Base-by-base conservation (phyloP, 192 early-diverging fungal species). In the Umbelopsis ramanniana region DNA sequence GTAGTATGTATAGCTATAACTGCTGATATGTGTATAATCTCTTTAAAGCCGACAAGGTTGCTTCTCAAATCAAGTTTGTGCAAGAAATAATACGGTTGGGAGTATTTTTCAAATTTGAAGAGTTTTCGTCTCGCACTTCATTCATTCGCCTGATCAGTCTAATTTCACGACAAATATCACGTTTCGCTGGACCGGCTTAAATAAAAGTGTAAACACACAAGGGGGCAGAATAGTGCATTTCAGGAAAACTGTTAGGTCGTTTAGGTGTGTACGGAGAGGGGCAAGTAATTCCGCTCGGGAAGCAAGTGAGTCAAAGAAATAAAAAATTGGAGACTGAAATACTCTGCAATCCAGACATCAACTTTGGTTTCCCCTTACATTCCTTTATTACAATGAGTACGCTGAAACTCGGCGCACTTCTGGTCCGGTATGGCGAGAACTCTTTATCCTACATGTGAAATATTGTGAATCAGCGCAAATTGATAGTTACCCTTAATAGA, bases 401-500 rank as follows among this genome's bases (percentile, higher is more conserved):
- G 4, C 57, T 63, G 1, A 63, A 63, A 35, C 57, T 63, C 12
- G 57, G 57, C 33, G 57, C 57, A 37, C 57, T 63, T 2, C 19
- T 63, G 0, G 57, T 63, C 6, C 33, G 57, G 57, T 63, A 63
- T 24, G 29, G 23, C 19, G 0, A 38, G 17, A 17, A n/a, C 57
- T 5, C 6, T 43, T 5, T 12, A 43, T 6, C 40, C 15, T 17
- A 63, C 33, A 37, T 37, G 2, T 29, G 33, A 17, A 29, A 19
- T 15, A 1, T 1, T 50, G 19, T 6, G n/a, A 3, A 10, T 11
- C 4, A 14, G 4, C 2, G 33, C 33, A 63, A 37, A 35, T 17
- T 38, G 29, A 69, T 26, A 19, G 9, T 53, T 52, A 19, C 10
- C 54, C 14, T 69, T 10, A 15, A 60, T 45, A 80, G 79, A 69